Base-by-base conservation (phyloP, 2,329 filamentous ascomycete species). In the Chaetomium sp. region DNA sequence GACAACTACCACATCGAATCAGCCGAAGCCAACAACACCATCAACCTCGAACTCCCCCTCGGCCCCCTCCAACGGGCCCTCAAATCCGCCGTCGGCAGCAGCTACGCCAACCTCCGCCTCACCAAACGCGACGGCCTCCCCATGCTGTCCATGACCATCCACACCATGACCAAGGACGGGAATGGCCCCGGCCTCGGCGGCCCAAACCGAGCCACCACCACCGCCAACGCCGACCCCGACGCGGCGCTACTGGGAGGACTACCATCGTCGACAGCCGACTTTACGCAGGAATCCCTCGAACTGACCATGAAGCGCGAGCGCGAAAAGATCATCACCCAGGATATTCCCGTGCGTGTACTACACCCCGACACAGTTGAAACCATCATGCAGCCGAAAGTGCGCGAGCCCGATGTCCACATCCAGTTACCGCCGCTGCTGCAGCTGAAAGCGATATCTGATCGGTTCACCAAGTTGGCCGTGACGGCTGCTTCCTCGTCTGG, bases 31-130 rank as follows among this genome's bases (percentile, higher is more conserved):
- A 79, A 84, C 70, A 96, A 96, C 72, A 89, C 91, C 52, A 96
- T 99, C 74, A 96, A 99, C 72, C 86, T 99, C 61, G 94, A 99
- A 74, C 82, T 99, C 1, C 91, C 94, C 33, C 84, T 97, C n/a
- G 81, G 83, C 11, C 86, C 89, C 1, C 83, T 99, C 27, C 89
- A 94, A 66, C 87, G 91, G 57, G 94, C 94, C n/a, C 84, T 99
- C 56, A 90, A 87, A 66, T 96, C 91, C 38, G 92, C 92, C 45
- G 76, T 88, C 52, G 86, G 89, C 67, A 89, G 89, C 65, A 84
- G 86, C 14, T 87, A 89, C 14, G 90, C 91, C 53, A 88, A 87
- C 11, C 83, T 99, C 41, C 87, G 92, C 41, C 82, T 99, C 43
- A 96, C 92, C 32, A 97, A 97, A 71, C 95, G 94, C 68, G 89